Base-by-base conservation (phyloP, 2,329 filamentous ascomycete species). In the Purpureocillium lavendulum region DNA sequence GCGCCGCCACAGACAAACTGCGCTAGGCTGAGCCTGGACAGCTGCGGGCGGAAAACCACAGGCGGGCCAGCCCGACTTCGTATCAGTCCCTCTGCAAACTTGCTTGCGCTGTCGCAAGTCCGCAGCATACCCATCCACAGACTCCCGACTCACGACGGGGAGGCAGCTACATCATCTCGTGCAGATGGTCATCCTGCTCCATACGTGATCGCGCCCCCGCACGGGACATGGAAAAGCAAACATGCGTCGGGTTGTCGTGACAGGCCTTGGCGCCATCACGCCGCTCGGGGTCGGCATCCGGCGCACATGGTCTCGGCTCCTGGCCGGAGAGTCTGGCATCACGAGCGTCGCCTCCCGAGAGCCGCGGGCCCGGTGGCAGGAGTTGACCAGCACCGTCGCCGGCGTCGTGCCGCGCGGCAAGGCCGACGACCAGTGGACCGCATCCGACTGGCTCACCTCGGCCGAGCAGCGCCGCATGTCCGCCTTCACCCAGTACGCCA, bases 401-500 rank as follows among this genome's bases (percentile, higher is more conserved):
- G 92, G 84, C 2, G 57, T 92, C 14, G 84, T 98, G 1, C 88
- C 90, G 1, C 59, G 54, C 33, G 56, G 56, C 6, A 46, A 59
- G 5, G 57, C 55, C 40, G 55, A 64, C 40, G 55, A 65, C 60
- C 49, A 66, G 33, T 81, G 73, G 78, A 58, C 60, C 24, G 55
- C 71, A 1, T 59, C 64, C 10, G 70, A 80, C 49, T 82, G 76
- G 72, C 53, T 79, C 37, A 61, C 58, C 34, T 56, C 62, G 17
- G 56, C 67, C 1, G 76, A 80, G 42, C 70, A 75, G 54, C 77
- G 88, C 4, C 84, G 87, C 54, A 94, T 94, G 80, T 88, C 92
- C n/a, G 73, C 69, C 17, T 97, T 97, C 57, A 77, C 88, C 4
- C 89, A 97, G 60, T 97, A 94, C 65, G 90, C 89, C 12, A 73